Percentiles rank a stretch among this genome's conserved stretches.
phyloP scores from a whole-genome alignment of 192 early-diverging fungal genomes.

The Coemansia sp. region DNA sequence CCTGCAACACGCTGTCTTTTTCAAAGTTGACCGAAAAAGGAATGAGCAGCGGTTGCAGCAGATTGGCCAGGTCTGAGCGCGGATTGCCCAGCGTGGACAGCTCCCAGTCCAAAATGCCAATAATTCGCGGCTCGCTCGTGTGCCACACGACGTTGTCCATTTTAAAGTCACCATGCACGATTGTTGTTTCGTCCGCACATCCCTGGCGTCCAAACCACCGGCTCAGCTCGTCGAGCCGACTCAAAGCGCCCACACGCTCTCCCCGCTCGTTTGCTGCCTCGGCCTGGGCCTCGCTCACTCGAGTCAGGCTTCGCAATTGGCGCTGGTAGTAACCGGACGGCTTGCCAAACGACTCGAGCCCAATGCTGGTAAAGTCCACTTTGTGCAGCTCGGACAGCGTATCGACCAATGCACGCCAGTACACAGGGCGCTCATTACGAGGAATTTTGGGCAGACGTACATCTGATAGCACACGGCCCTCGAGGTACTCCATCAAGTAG shows the following conservation, averaged over 20 bases:
- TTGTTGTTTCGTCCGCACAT: conserved; percentile 71
- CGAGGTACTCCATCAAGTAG: conserved; percentile 94
- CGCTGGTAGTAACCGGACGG: conserved; percentile 78
- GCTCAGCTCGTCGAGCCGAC: conserved; percentile 65
- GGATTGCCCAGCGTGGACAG: conserved; percentile 90
- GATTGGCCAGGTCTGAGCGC: conserved; percentile 84
- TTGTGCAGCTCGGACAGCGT: conserved; percentile 80
- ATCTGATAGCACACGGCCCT: conserved; percentile 84
- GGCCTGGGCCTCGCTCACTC: conserved; percentile 70
- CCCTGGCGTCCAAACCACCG: conserved; percentile 72
- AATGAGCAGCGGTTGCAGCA: conserved; percentile 72
- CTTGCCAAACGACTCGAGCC: conserved; percentile 70
- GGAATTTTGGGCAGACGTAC: conserved; percentile 59
- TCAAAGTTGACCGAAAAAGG: conserved; percentile 30
- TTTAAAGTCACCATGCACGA: conserved; percentile 95
- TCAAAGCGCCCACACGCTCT: conserved; percentile 67
- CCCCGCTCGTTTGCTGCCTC: conserved; percentile 52
- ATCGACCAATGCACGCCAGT: conserved; percentile 71
- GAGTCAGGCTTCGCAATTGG: conserved; percentile 70
- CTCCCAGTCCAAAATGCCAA: conserved; percentile 94
- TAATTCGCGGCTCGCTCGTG: conserved; percentile 66
- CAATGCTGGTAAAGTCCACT: conserved; percentile 64
- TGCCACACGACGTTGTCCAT: conserved; percentile 81
- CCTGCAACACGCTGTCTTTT: conserved; percentile 18
- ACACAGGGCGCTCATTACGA: conserved; percentile 56